A percentile compares a stretch with the other conserved stretches of the same genome.
These are phyloP conservation scores for Metschnikowia noctiluminum DNA, from an alignment of 805 yeast species.

Conservation along the genomic window DNA sequence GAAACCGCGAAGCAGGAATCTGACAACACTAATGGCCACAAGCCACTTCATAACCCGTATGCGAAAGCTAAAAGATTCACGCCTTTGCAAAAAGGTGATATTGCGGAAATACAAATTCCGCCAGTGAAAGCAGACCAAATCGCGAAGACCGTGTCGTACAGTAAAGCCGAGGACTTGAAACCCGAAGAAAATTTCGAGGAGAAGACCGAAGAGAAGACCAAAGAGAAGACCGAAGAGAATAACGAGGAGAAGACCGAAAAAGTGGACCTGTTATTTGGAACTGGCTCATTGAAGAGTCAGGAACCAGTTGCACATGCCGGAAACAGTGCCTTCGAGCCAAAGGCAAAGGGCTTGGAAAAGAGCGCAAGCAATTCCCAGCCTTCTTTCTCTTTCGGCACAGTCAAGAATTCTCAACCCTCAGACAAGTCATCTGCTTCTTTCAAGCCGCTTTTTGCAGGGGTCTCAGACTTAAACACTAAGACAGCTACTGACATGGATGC, in stretches of 20 bases:
- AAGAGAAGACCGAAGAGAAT: background rate
- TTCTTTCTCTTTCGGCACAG: background rate
- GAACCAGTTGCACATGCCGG: background rate
- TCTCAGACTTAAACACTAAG: background rate
- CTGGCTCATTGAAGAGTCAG: background rate
- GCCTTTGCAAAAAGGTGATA: constrained; percentile 8
- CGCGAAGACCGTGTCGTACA: constrained; percentile 33
- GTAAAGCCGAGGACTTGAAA: constrained; percentile 26
- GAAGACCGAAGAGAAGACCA: background rate
- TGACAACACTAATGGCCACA: background rate
- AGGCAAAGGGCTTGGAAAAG: background rate
- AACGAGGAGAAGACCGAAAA: background rate
- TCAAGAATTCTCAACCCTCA: background rate
- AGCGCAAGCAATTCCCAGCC: background rate
- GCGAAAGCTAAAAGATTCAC: constrained; percentile 11
- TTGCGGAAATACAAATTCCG: background rate
- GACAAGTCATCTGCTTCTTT: background rate
- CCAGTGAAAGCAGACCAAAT: constrained; percentile 31
- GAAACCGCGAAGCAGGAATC: background rate
- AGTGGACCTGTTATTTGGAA: background rate
- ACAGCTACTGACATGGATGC: background rate
- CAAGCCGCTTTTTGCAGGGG: background rate
- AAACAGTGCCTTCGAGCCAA: background rate
- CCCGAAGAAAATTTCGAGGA: background rate
- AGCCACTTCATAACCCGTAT: constrained; percentile 18